Evolutionary conservation across 2,329 filamentous ascomycete genomes (phyloP).

Genomic region (Fusarium bulbicola): DNA sequence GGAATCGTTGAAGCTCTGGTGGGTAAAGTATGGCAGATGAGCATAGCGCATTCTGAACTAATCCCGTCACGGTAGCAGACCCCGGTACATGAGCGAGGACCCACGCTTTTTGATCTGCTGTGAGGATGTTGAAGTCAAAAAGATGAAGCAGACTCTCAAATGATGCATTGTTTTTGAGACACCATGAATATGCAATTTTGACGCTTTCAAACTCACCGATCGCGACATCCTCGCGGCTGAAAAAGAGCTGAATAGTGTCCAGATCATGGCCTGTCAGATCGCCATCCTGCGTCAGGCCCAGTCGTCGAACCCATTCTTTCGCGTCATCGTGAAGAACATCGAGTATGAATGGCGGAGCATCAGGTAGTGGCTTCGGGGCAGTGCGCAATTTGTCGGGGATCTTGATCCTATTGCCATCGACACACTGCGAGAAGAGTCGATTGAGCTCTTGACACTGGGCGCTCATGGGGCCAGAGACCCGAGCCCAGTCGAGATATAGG

Average conservation of each 20-base stretch:
- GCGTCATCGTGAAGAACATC: background rate
- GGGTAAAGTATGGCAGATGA: background rate
- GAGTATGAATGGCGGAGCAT: background rate
- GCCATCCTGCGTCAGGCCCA: accelerated
- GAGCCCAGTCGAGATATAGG: slow-evolving; percentile 2
- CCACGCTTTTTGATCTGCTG: background rate
- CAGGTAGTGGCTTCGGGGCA: background rate
- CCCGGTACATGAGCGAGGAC: background rate
- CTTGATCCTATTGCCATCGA: background rate
- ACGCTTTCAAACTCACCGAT: background rate
- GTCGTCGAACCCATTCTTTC: background rate
- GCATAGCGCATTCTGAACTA: background rate
- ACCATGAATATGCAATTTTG: background rate
- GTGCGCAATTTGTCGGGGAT: background rate
- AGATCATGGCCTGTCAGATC: background rate
- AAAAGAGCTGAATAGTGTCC: background rate
- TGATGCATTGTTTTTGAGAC: background rate
- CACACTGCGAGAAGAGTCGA: slow-evolving; percentile 7
- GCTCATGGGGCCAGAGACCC: background rate
- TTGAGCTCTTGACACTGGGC: slow-evolving; percentile 2
- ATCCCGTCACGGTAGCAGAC: accelerated
- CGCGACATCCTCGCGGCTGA: background rate
- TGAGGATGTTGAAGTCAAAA: background rate
- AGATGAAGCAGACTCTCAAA: background rate
- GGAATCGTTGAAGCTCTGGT: background rate